Conservation (phyloP, 345 rosid species). For the Hevea brasiliensis region DNA sequence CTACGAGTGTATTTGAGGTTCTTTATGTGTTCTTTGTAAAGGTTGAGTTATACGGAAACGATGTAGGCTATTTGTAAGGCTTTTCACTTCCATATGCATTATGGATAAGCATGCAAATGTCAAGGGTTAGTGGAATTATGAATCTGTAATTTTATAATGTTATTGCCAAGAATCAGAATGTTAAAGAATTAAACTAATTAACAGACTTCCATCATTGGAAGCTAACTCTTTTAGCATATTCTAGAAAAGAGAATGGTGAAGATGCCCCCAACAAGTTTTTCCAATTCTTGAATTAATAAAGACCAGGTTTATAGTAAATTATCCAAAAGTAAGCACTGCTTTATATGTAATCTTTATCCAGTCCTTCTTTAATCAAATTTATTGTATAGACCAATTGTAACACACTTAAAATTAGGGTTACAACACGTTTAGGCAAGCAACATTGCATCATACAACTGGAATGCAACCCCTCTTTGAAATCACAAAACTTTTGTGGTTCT, state of each 20-base stretch:
- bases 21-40: neutral
- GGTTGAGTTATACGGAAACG: neutral
- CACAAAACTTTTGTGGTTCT: neutral
- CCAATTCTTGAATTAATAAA: neutral
- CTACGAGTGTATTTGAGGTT: neutral
- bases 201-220: neutral
- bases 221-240: neutral
- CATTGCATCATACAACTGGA: neutral
- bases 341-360: neutral
- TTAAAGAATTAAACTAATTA: neutral
- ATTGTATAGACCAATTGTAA: constrained; percentile 1
- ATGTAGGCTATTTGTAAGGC: neutral
- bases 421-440: neutral
- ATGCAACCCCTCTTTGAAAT: neutral
- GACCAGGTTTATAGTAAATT: neutral
- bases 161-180: neutral
- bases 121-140: neutral
- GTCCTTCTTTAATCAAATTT: neutral
- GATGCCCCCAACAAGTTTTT: neutral
- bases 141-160: constrained; percentile 6
- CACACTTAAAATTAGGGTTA: constrained; percentile 1
- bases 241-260: neutral
- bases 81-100: neutral
- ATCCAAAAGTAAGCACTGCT: neutral
- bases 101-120: constrained; percentile 4